Conservation (phyloP, 1,284 basidiomycete species). For the Rhodotorula mucilaginosa region DNA sequence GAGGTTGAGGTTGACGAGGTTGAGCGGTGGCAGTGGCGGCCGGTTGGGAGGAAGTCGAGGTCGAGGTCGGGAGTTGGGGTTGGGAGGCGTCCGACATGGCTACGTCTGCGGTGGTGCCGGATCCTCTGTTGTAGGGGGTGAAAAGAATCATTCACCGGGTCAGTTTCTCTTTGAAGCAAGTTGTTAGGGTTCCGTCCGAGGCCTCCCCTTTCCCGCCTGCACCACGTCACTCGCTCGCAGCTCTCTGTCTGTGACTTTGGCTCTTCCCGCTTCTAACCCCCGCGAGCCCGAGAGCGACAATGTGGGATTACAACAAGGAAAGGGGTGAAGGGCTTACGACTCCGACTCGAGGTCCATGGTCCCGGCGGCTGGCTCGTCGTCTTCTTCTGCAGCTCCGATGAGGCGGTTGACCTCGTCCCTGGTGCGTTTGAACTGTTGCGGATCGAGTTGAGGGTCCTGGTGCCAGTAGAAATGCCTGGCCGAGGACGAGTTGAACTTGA, state of each 20-base stretch:
- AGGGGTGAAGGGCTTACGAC: conserved; percentile 31
- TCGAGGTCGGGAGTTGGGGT: not conserved
- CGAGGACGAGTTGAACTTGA: conserved; percentile 45
- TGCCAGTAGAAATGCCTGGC: conserved; percentile 46
- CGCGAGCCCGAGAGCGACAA: not conserved
- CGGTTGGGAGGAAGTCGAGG: not conserved
- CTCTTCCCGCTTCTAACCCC: no score
- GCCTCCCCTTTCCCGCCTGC: not conserved
- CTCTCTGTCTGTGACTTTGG: no score
- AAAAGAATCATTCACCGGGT: not conserved
- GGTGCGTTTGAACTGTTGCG: conserved; percentile 26
- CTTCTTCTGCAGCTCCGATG: conserved; percentile 38
- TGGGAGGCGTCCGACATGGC: not conserved
- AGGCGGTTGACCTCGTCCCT: conserved; percentile 42
- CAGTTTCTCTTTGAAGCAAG: not conserved
- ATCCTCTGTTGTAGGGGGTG: not conserved
- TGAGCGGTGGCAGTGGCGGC: not conserved
- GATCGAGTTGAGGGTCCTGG: conserved; percentile 41
- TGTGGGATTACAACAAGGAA: not conserved
- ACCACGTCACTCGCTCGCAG: no score
- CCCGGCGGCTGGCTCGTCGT: conserved; percentile 16
- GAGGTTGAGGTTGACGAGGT: not conserved
- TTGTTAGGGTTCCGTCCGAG: not conserved
- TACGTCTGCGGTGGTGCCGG: not conserved
- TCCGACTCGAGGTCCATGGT: conserved; percentile 40